A percentile compares a stretch with the other conserved stretches of the same genome.
Evolutionary conservation across 305 asterid genomes (phyloP).

Genomic region (Fraxinus sp.): DNA sequence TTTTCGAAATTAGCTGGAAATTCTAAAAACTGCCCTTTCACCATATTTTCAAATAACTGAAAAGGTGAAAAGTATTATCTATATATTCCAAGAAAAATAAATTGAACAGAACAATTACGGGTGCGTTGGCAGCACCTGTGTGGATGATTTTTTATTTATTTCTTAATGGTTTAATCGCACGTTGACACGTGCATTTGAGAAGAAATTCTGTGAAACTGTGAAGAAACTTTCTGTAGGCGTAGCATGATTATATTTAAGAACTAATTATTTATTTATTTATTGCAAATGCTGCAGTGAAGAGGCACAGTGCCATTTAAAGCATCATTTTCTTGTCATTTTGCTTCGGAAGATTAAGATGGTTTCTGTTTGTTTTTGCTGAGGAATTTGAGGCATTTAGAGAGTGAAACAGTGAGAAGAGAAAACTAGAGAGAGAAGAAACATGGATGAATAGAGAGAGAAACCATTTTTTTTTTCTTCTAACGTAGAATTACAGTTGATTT

Average conservation of each 20-base stretch:
- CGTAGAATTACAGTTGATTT: conserved; percentile 14
- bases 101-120: neutral
- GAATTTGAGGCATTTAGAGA: conserved; percentile 22
- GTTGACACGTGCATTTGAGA: too few relatives aligned
- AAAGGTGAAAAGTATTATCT: neutral
- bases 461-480: neutral
- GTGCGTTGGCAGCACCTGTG: too few relatives aligned
- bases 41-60: neutral
- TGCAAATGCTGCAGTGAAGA: conserved; percentile 18
- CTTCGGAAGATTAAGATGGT: conserved; percentile 28
- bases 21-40: neutral
- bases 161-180: too few relatives aligned
- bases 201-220: too few relatives aligned
- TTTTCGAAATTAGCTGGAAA: conserved; percentile 24
- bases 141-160: too few relatives aligned
- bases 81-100: neutral
- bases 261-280: neutral
- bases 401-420: conserved; percentile 14
- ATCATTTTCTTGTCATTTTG: conserved; percentile 33
- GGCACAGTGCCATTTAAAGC: conserved; percentile 32
- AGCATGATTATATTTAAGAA: neutral
- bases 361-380: conserved; percentile 30
- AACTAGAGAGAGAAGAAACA: conserved; percentile 5
- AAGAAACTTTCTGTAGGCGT: too few relatives aligned
- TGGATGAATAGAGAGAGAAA: neutral